Evolutionary conservation across 306 rosid species (phyloP), one percentile per base, ranked within the genome.

Genomic region (Luffa aegyptiaca): DNA sequence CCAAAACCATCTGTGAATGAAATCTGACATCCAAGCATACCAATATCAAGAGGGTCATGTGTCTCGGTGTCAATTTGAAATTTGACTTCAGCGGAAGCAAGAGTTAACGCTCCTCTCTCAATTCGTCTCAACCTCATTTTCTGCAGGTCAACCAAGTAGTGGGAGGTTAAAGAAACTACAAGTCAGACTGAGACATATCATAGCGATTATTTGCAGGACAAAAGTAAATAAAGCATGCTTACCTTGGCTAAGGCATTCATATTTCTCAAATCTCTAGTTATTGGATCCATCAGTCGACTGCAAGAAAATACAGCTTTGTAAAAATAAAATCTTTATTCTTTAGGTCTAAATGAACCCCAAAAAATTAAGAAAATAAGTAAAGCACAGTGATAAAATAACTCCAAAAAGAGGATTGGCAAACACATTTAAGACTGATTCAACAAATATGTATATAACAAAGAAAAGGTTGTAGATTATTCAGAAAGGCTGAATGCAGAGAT

Each of bases 51-150:
- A 77, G 99, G 99, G 81, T 95, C 97, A 82, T 95, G 99, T 59
- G 97, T 95, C 90, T 95, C 99, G 0, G 99, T 95, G 88, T 95
- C 99, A 86, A 95, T 93, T 84, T 95, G 97, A 86, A 95, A 95
- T 82, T 93, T 93, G 82, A 95, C 97, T 91, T 95, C 99, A 78
- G 99, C 99, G 80, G 99, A 95, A 70, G 99, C 97, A 87, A 95
- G 99, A 76, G 99, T 95, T 87, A 95, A 79, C 75, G 99, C 97
- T 58, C 99, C 99, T 83, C 93, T 90, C 84, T 93, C 96, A 82
- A 91, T 95, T 80, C 99, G 93, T 84, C 96, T 92, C 64, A 82
- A 79, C 83, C 97, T 90, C 98, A 95, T 89, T 91, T 84, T 95
- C 99, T 95, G 91, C 82, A 63, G 77, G 68, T 83, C 52, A 49